phyloP scores from a whole-genome alignment of 495 filamentous ascomycete genomes.

The Peziza echinospora region DNA sequence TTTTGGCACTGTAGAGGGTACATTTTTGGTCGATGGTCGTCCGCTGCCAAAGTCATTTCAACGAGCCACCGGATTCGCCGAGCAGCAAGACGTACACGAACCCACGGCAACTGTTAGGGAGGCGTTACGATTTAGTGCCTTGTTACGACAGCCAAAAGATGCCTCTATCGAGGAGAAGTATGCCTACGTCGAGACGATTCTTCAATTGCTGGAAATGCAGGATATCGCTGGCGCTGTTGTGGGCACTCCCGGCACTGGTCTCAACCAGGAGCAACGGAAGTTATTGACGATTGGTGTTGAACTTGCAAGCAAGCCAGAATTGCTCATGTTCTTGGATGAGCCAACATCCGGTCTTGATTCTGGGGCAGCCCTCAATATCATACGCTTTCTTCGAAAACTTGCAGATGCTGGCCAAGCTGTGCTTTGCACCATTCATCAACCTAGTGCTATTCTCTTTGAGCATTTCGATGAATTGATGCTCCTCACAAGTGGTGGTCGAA shows the following conservation, averaged over 20 bases:
- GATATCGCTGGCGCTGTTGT: conserved; percentile 34
- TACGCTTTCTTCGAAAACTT: conserved; percentile 55
- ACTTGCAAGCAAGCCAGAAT: conserved; percentile 40
- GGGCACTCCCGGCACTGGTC: conserved; percentile 29
- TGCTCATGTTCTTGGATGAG: no score
- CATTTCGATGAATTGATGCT: no score
- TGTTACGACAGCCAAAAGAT: conserved; percentile 32
- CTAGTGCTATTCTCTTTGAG: conserved; percentile 72
- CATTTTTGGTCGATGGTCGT: conserved; percentile 34
- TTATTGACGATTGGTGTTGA: conserved; percentile 48
- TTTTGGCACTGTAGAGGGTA: conserved; percentile 30
- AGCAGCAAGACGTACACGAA: conserved; percentile 41
- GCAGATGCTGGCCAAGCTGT: conserved; percentile 69
- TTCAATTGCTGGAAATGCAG: conserved; percentile 35
- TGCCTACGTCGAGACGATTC: conserved; percentile 37
- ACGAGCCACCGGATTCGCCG: conserved; percentile 32
- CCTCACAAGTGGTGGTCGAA: conserved; percentile 47
- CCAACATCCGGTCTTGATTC: conserved; percentile 71
- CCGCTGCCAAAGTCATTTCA: conserved; percentile 19
- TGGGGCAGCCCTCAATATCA: conserved; percentile 72
- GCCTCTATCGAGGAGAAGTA: conserved; percentile 34
- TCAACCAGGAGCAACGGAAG: conserved; percentile 41
- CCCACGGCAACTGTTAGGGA: conserved; percentile 39
- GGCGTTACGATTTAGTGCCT: conserved; percentile 36
- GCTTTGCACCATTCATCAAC: conserved; percentile 86